Conservation (phyloP, 352 stramenopile genomes). For the Globisporangium uncinulatum region DNA sequence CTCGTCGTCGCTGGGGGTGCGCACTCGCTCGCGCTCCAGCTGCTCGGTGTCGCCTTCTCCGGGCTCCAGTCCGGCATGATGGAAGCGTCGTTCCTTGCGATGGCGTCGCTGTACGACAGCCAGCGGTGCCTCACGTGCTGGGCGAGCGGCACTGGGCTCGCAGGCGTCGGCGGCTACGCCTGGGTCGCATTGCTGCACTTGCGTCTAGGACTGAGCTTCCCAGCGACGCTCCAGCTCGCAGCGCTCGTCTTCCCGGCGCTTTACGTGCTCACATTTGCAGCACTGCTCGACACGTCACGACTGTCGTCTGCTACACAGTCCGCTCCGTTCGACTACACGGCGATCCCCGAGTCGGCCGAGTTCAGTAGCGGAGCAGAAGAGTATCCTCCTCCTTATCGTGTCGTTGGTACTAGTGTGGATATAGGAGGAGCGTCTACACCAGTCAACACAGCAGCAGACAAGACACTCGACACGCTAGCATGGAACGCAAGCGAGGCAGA, state of each 20-base stretch:
- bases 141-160: slow-evolving; percentile 91
- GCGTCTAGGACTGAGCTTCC: slow-evolving; percentile 59
- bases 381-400: slow-evolving; percentile 3
- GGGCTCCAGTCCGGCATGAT: slow-evolving; percentile 86
- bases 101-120: slow-evolving; percentile 80
- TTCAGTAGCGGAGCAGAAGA: no score
- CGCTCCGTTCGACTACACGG: slow-evolving; percentile 22
- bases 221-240: slow-evolving; percentile 50
- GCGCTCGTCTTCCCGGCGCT: slow-evolving; percentile 48
- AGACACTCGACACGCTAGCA: background rate
- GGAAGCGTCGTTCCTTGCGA: slow-evolving; percentile 86
- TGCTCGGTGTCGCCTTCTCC: slow-evolving; percentile 87
- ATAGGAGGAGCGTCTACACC: background rate
- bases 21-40: slow-evolving; percentile 59
- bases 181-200: slow-evolving; percentile 82
- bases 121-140: slow-evolving; percentile 85
- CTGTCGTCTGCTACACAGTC: slow-evolving; percentile 22
- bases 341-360: slow-evolving; percentile 24
- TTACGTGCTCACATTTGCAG: slow-evolving; percentile 59
- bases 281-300: slow-evolving; percentile 49
- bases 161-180: slow-evolving; percentile 87
- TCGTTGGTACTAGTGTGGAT: slow-evolving; percentile 3
- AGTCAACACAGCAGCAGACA: background rate
- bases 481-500: no score
- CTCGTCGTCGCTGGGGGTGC: slow-evolving; percentile 57